These are phyloP conservation scores for Sclerotinia sclerotiorum DNA, from an alignment of 2,329 filamentous ascomycete species.

Conservation along the genomic window DNA sequence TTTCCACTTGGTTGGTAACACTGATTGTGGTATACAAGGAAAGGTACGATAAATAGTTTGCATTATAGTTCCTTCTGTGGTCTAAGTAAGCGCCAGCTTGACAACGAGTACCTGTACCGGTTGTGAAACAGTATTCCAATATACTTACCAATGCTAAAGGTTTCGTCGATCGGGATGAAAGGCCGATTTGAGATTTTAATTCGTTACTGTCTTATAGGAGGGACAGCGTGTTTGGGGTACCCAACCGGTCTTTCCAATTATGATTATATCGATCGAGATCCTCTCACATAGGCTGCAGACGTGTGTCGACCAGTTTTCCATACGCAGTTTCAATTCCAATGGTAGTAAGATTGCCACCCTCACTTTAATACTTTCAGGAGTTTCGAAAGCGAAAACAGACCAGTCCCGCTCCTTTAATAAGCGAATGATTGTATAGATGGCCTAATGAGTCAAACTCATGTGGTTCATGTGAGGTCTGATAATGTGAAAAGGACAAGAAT, in stretches of 20 bases:
- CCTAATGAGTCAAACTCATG: not conserved
- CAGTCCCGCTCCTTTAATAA: not conserved
- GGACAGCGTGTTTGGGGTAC: not conserved
- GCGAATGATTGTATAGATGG: not conserved
- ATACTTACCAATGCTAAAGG: not conserved
- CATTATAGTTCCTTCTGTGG: not conserved
- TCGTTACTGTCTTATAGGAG: not conserved
- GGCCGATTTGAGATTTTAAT: not conserved
- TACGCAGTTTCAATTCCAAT: not conserved
- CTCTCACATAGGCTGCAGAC: not conserved
- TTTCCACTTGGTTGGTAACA: not conserved
- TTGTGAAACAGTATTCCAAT: not conserved
- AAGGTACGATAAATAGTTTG: not conserved
- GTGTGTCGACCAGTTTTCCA: not conserved
- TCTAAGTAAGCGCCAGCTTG: not conserved
- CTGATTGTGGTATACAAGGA: not conserved
- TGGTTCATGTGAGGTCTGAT: not conserved
- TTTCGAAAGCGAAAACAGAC: not conserved
- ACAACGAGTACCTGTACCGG: not conserved
- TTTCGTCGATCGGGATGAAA: not conserved
- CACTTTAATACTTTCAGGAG: not conserved
- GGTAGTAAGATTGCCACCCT: no score
- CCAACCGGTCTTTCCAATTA: not conserved
- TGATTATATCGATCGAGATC: not conserved
- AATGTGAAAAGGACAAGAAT: not conserved